These are phyloP conservation scores for Cyberlindnera japonica DNA, from an alignment of 805 yeast species.

Conservation along the genomic window DNA sequence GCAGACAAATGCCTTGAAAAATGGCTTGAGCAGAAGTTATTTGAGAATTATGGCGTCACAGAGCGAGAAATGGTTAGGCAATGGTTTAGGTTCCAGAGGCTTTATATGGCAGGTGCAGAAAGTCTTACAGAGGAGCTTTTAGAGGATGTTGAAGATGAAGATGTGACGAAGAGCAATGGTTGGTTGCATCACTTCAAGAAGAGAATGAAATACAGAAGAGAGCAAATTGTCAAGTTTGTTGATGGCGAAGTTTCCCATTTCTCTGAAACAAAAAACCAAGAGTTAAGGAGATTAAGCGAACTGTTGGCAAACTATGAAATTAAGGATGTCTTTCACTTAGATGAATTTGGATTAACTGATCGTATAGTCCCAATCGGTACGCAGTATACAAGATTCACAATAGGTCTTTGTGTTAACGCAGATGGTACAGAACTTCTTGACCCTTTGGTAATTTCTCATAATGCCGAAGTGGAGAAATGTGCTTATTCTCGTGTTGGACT, in stretches of 20 bases:
- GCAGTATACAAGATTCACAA: conserved; percentile 10
- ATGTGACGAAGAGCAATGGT: conserved; percentile 33
- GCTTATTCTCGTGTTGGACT: conserved; percentile 18
- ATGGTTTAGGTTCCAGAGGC: conserved; percentile 25
- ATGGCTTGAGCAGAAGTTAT: conserved; percentile 35
- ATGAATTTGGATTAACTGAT: conserved; percentile 31
- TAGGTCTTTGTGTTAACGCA: conserved; percentile 22
- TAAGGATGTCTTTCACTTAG: conserved; percentile 34
- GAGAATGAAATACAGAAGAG: conserved; percentile 27
- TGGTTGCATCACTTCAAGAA: conserved; percentile 40
- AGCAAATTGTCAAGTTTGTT: conserved; percentile 28
- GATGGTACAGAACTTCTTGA: conserved; percentile 21
- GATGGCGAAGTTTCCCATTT: conserved; percentile 5
- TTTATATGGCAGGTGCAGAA: conserved; percentile 10
- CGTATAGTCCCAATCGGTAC: conserved; percentile 20
- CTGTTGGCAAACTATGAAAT: conserved; percentile 18
- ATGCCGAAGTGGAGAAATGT: conserved; percentile 11
- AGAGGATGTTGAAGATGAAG: conserved; percentile 1
- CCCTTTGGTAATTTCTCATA: conserved; percentile 17
- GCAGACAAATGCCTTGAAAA: conserved; percentile 35
- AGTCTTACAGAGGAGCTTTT: background rate
- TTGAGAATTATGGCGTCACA: conserved; percentile 27
- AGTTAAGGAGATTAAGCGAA: conserved; percentile 21
- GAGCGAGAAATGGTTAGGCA: conserved; percentile 32
- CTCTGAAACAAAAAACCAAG: conserved; percentile 3